Evolutionary conservation across 352 stramenopile genomes (phyloP), one percentile per base, ranked within the genome.

Genomic region (Globisporangium takayamanum): DNA sequence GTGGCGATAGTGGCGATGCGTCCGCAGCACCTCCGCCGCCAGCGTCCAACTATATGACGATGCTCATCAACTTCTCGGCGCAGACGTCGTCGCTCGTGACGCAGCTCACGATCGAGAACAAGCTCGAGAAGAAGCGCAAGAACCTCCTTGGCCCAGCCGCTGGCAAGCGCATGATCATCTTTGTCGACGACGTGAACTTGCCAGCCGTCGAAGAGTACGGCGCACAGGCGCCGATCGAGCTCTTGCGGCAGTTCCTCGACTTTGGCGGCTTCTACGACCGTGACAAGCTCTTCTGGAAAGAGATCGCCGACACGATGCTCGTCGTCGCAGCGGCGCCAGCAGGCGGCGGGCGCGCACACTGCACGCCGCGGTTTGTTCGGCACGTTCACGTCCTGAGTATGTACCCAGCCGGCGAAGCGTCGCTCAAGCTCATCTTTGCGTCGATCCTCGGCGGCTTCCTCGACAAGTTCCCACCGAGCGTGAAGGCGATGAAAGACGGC

Each of bases 241-340:
- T 98, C 14, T 62, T 98, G 51, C 78, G 95, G 0, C 94, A 98
- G 50, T 97, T 98, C 55, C 73, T 98, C 0, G 95, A 98, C 61
- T 97, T 97, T 55, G 92, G 95, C 22, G 95, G 95, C 5, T 98
- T 98, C 57, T 98, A 98, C 73, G 95, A 98, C 60, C 84, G 94
- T 14, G 90, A 98, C 59, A 98, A 98, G 63, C 76, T 98, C 0
- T 98, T 98, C 59, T 98, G 93, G 89, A 98, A 98, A 64, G 88
- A 98, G 42, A 96, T 98, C 15, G 79, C 79, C 12, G 89, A 98
- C 60, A 98, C 90, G 3, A 91, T 97, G 74, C 62, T 98, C 18
- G 72, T 98, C 1, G 87, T 88, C 0, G 83, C 87, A 3, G 94
- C 94, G 11, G 94, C 95, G 3, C 94, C 95, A 0, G 94, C 95